Base-by-base conservation (phyloP, 2,329 filamentous ascomycete genomes). In the Cladophialophora yegresii region DNA sequence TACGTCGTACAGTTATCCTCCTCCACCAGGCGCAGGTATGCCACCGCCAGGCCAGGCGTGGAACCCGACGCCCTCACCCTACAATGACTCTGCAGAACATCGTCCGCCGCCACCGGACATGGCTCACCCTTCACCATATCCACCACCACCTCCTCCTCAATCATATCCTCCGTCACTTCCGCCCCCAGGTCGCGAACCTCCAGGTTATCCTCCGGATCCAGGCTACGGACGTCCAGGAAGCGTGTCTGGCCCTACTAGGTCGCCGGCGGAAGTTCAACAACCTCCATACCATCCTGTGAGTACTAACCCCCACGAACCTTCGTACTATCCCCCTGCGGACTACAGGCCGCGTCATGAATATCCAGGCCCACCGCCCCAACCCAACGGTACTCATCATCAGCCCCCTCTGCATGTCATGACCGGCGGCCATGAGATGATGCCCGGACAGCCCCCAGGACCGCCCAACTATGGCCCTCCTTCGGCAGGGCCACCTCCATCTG, bases 141-240 rank as follows among this genome's bases (percentile, higher is more conserved):
- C 60, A 33, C 64, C 58, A 53, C 40, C 51, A 33, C 51, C 23
- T 16, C 45, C 45, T 23, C 58, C 65, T 58, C 64, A 65, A 47
- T 51, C 64, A 43, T 70, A 70, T 59, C 61, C 63, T 40, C 55
- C 61, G 53, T 58, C 58, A 16, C 65, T 62, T 47, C 61, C 64
- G n/a, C 57, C 61, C 22, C 64, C 68, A 30, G 62, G 61, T 54
- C 61, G 63, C 63, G 66, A 71, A 40, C 57, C 62, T 40, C 62
- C 67, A 51, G 58, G 57, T 40, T 69, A 72, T 40, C 62, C 69
- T 65, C 69, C 69, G 16, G 69, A 70, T 20, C 61, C 67, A 50
- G 60, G 55, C 16, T 72, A 72, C 62, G 69, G 68, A 43, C 69
- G 70, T 12, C 69, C 65, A 47, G 66, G 65, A 23, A 72, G 70